Base-by-base conservation (phyloP, 2,329 filamentous ascomycete genomes). In the Curvularia hawaiiensis region DNA sequence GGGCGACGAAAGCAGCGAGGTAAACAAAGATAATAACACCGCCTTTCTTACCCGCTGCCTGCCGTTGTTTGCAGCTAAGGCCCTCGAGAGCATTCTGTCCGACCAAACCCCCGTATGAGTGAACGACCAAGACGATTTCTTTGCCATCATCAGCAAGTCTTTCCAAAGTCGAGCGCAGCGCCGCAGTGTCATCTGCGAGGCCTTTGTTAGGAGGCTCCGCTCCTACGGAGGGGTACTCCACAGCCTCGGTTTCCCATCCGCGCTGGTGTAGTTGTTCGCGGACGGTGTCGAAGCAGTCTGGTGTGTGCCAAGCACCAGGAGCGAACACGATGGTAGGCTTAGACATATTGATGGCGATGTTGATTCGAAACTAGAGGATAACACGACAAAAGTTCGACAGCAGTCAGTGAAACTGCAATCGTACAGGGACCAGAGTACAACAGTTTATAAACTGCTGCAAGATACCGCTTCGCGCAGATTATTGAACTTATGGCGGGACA, bases 131-230 rank as follows among this genome's bases (percentile, higher is more conserved):
- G 43, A 53, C 33, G 7, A 53, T 47, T n/a, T 53, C 33, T 53
- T 47, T 53, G 43, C 51, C n/a, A 3, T 46, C 43, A 40, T 53
- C 51, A 40, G 33, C 33, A 31, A 53, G 24, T 9, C 43, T 24
- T 46, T 53, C 43, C 3, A 53, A 24, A 26, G 43, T 47, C 8
- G 51, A 53, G 24, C 43, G 51, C 26, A 53, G 26, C 35, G 43
- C 51, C n/a, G 26, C 26, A 4, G 43, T 24, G 26, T 53, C 51
- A 16, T 53, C 51, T 16, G 43, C 43, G 18, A 53, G 51, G 43
- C 51, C 51, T 40, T 53, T 53, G 24, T 24, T 47, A 20, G 51
- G 51, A 30, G 51, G 51, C 51, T 53, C 51, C 9, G 51, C 51
- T 46, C 51, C 51, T 24, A 53, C 51, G 8, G 51, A 53, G 4